Evolutionary conservation across 1,139 yeast genomes (phyloP), one percentile per base, ranked within the genome.

Genomic region (Candida tropicalis): DNA sequence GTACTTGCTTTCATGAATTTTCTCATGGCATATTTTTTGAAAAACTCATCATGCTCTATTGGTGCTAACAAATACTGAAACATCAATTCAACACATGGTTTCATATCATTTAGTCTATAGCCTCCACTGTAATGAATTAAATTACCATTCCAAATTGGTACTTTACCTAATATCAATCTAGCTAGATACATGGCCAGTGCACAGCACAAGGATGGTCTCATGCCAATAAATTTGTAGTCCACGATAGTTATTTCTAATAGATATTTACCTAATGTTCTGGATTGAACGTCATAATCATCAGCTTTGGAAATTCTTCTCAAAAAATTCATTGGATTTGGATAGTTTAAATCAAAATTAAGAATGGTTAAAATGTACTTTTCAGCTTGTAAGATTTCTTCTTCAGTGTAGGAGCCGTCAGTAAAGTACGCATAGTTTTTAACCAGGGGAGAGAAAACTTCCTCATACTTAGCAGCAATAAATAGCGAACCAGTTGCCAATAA

Each of bases 241-340:
- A 90, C 82, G 22, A 86, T 73, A 12, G 93, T 78, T 38, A 90
- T 83, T 62, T 91, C 98, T 49, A 91, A 68, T 46, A 91, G 71
- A 63, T 89, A 91, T 66, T 91, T 91, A 26, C 96, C 98, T 54
- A 91, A 77, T 11, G 97, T 90, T 63, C 98, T 82, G 41, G 95
- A 82, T 65, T 87, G 93, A 47, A 89, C 88, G 64, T 90, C 96
- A 69, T 90, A 91, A 63, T 88, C 93, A 65, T 91, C 98, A 32
- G 98, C 98, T 64, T 89, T 89, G 40, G 96, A 88, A 45, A 89
- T 88, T 61, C 98, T 79, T 63, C 98, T 81, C 56, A 91, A 70
- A 60, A 90, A 91, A 66, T 90, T 90, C 90, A 91, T 86, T 46
- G 98, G 97, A 60, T 89, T 89, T 42, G 97, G 97, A 60, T 87